A percentile compares a stretch with the other conserved stretches of the same genome.
Evolutionary conservation across 441 rosid genomes (phyloP).

Genomic region (Manihot esculenta): DNA sequence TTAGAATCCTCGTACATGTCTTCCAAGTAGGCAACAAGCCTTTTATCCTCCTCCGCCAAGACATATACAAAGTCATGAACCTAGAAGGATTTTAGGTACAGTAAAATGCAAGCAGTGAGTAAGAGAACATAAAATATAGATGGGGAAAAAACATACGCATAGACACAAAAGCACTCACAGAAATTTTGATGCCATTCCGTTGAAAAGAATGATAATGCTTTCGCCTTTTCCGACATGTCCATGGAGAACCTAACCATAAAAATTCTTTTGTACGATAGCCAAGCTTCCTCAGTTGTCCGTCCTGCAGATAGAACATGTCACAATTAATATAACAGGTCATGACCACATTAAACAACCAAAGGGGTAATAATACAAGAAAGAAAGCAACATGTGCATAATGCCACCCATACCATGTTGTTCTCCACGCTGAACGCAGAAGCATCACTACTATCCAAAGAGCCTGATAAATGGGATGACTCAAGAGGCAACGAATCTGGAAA

Average conservation of each 20-base stretch:
- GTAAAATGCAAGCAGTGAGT: not conserved
- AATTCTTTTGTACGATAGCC: slow-evolving; percentile 30
- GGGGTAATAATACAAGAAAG: too few relatives aligned
- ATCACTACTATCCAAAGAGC: slow-evolving; percentile 24
- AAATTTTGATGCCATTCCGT: slow-evolving; percentile 57
- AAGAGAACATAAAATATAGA: not conserved
- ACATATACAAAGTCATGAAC: slow-evolving; percentile 69
- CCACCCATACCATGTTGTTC: slow-evolving; percentile 46
- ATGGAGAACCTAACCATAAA: slow-evolving; percentile 64
- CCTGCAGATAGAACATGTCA: slow-evolving; percentile 22
- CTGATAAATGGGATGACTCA: not conserved
- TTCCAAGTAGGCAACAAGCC: slow-evolving; percentile 73
- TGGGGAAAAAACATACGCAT: too few relatives aligned
- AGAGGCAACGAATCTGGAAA: slow-evolving; percentile 18
- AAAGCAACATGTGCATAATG: not conserved
- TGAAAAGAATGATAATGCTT: slow-evolving; percentile 60
- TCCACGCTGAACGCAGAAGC: too few relatives aligned
- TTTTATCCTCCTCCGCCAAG: slow-evolving; percentile 64
- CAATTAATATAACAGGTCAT: not conserved
- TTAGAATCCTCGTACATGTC: slow-evolving; percentile 76
- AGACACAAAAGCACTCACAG: slow-evolving; percentile 46
- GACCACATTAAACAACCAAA: not conserved
- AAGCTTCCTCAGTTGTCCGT: slow-evolving; percentile 27
- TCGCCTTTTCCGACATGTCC: slow-evolving; percentile 59
- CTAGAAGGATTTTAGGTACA: slow-evolving; percentile 36